Percentiles rank a stretch among this genome's conserved stretches.
Conservation (phyloP, 228 moss, liverwort and hornwort species). For the Sphagnum magellanicum region DNA sequence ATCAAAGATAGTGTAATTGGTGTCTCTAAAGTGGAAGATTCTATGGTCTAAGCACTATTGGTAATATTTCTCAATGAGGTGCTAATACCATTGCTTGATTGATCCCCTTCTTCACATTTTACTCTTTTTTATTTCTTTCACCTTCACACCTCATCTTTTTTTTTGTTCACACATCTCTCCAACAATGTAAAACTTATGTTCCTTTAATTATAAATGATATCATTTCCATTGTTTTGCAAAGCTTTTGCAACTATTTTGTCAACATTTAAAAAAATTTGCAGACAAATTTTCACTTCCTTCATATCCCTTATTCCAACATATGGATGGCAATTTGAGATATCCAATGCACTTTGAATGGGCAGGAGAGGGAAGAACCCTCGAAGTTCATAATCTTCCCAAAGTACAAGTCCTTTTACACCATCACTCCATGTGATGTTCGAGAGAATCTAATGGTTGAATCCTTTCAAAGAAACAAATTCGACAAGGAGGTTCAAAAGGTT, state of each 20-base stretch:
- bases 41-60: neutral
- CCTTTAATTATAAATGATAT: slow-evolving; percentile 32
- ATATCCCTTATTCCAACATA: slow-evolving; percentile 39
- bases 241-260: slow-evolving; percentile 37
- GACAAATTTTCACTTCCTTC: slow-evolving; percentile 33
- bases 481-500: slow-evolving; percentile 25
- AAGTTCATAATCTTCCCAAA: slow-evolving; percentile 58
- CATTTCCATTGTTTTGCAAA: slow-evolving; percentile 37
- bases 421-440: slow-evolving; percentile 13
- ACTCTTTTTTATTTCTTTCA: neutral
- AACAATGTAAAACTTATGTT: slow-evolving; percentile 22
- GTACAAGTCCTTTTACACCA: slow-evolving; percentile 24
- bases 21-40: no score
- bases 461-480: slow-evolving; percentile 16
- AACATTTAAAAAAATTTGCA: slow-evolving; percentile 35
- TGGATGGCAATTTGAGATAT: slow-evolving; percentile 38
- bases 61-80: slow-evolving; percentile 5
- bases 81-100: slow-evolving; percentile 18
- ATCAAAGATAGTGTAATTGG: neutral
- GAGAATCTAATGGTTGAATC: slow-evolving; percentile 4
- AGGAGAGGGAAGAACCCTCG: slow-evolving; percentile 42
- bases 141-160: neutral
- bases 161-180: slow-evolving; percentile 23
- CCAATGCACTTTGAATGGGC: slow-evolving; percentile 36
- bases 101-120: slow-evolving; percentile 7